A percentile compares a stretch with the other conserved stretches of the same genome.
Evolutionary conservation across 192 early-diverging fungal genomes (phyloP).

Genomic region (Coemansia brasiliensis): DNA sequence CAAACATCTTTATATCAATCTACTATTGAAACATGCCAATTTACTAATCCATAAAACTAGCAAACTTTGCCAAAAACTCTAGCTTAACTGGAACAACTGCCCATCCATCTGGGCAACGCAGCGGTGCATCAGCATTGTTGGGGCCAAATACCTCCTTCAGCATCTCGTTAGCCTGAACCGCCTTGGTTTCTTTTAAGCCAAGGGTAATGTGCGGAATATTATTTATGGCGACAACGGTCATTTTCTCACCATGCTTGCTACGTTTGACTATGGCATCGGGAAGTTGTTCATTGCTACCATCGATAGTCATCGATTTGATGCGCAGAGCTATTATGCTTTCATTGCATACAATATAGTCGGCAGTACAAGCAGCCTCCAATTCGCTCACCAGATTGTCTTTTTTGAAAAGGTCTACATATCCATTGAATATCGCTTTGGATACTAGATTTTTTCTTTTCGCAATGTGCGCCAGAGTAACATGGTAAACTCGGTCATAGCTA

Average conservation of each 20-base stretch:
- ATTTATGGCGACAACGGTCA: conserved; percentile 17
- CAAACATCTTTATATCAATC: not conserved
- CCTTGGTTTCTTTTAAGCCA: conserved; percentile 24
- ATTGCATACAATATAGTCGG: conserved; percentile 60
- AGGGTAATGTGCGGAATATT: conserved; percentile 48
- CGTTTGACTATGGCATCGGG: conserved; percentile 12
- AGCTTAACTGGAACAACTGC: conserved; percentile 37
- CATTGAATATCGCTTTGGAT: conserved; percentile 32
- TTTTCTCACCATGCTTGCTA: not conserved
- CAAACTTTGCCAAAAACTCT: conserved; percentile 29
- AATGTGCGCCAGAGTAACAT: conserved; percentile 59
- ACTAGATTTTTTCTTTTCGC: conserved; percentile 12
- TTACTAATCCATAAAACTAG: conserved; percentile 30
- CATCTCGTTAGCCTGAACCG: conserved; percentile 39
- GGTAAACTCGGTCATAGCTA: conserved; percentile 21
- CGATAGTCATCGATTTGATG: conserved; percentile 21
- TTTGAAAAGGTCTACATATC: conserved; percentile 16
- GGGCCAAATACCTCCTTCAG: conserved; percentile 43
- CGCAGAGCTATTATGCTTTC: conserved; percentile 41
- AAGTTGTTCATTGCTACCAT: not conserved
- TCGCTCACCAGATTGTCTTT: not conserved
- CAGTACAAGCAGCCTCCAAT: conserved; percentile 22
- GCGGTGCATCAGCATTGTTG: conserved; percentile 23
- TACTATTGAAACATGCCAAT: too few relatives aligned
- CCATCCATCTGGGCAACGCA: conserved; percentile 30